A percentile compares a stretch with the other conserved stretches of the same genome.
Evolutionary conservation across 331 rosid genomes (phyloP).

Genomic region (Arachis monticola): DNA sequence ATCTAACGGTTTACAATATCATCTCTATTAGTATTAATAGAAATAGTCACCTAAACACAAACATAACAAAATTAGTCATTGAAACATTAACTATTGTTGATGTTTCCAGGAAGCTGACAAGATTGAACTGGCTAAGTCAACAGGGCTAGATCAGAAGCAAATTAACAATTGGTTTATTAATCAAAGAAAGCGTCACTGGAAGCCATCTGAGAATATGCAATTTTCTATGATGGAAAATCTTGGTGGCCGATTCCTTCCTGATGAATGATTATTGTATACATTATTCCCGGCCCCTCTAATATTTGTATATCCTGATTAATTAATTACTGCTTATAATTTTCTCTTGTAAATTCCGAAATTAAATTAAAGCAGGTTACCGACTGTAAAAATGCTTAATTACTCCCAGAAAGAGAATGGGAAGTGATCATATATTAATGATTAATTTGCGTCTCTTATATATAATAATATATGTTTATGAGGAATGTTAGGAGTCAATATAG

Average conservation of each 20-base stretch:
- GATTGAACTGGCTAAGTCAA: slow-evolving; percentile 73
- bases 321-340: slow-evolving; percentile 39
- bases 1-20: too few relatives aligned
- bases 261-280: slow-evolving; percentile 51
- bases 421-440: slow-evolving; percentile 41
- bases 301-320: slow-evolving; percentile 38
- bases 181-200: slow-evolving; percentile 97
- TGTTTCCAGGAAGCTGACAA: slow-evolving; percentile 78
- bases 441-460: slow-evolving; percentile 36
- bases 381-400: slow-evolving; percentile 40
- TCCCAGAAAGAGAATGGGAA: slow-evolving; percentile 36
- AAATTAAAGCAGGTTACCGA: slow-evolving; percentile 25
- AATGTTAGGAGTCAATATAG: too few relatives aligned
- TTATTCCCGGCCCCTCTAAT: slow-evolving; percentile 35
- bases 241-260: slow-evolving; percentile 53
- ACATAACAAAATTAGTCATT: too few relatives aligned
- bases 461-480: not conserved
- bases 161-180: slow-evolving; percentile 97
- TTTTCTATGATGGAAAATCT: slow-evolving; percentile 68
- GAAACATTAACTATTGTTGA: not conserved
- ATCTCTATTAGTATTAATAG: too few relatives aligned
- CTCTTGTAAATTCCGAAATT: slow-evolving; percentile 43
- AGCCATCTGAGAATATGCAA: slow-evolving; percentile 85
- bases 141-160: slow-evolving; percentile 92
- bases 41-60: too few relatives aligned